Percentiles rank a stretch among this genome's conserved stretches.
Conservation (phyloP, 345 rosid species). For the Garcia nutans region DNA sequence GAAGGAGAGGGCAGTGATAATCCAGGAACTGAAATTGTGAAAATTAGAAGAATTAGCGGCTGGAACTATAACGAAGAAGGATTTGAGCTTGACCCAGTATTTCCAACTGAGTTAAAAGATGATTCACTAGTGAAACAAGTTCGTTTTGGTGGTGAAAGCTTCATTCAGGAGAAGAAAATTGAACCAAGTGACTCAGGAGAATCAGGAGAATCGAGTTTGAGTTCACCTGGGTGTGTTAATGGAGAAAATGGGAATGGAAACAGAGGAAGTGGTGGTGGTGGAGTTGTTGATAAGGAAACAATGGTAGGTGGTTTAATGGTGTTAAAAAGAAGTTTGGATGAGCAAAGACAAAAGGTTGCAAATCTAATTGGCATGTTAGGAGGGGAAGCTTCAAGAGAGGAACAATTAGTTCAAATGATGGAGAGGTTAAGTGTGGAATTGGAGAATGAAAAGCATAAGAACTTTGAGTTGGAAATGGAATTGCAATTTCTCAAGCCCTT, state of each 20-base stretch:
- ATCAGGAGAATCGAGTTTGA: constrained; percentile 14
- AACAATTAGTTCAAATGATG: constrained; percentile 38
- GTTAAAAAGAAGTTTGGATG: constrained; percentile 66
- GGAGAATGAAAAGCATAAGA: constrained; percentile 48
- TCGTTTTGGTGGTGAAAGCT: constrained; percentile 35
- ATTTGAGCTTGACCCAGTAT: constrained; percentile 71
- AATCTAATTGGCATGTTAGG: constrained; percentile 52
- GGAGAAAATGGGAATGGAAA: background rate
- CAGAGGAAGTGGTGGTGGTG: background rate
- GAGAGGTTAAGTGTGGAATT: constrained; percentile 55
- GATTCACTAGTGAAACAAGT: constrained; percentile 28
- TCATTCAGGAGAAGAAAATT: constrained; percentile 14
- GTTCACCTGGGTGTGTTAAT: constrained; percentile 16
- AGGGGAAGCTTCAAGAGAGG: constrained; percentile 53
- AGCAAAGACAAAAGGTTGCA: constrained; percentile 51
- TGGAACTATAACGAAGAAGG: constrained; percentile 85
- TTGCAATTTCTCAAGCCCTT: constrained; percentile 36
- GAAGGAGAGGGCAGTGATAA: background rate
- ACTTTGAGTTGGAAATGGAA: constrained; percentile 47
- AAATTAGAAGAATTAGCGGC: constrained; percentile 79
- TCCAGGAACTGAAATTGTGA: constrained; percentile 21
- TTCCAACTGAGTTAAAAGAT: constrained; percentile 35
- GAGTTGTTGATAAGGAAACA: constrained; percentile 28
- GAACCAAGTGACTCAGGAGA: constrained; percentile 4
- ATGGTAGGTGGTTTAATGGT: constrained; percentile 46